phyloP scores from a whole-genome alignment of 2,329 filamentous ascomycete species.

The Fusarium palustre region DNA sequence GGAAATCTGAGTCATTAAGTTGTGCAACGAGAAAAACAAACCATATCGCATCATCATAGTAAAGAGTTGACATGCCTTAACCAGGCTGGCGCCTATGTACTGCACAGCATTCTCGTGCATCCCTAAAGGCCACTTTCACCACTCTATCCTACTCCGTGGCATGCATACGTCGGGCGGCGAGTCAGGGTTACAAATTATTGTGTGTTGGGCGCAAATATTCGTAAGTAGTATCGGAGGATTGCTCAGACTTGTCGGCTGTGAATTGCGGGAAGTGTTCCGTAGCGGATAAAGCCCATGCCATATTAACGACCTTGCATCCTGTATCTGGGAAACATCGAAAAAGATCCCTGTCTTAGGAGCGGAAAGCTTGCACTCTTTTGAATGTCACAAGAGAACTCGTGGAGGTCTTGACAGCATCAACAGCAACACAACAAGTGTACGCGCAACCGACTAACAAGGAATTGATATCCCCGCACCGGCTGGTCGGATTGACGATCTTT shows the following conservation, averaged over 20 bases:
- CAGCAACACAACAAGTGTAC: constrained; percentile 9
- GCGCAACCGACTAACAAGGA: constrained; percentile 32
- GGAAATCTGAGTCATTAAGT: constrained; percentile 24
- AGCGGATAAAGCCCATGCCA: constrained; percentile 9
- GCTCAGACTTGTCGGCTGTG: constrained; percentile 10
- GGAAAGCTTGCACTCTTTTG: constrained; percentile 18
- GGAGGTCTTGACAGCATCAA: constrained; percentile 9
- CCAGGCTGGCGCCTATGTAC: constrained; percentile 44
- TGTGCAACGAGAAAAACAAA: constrained; percentile 31
- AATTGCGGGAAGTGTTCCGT: constrained; percentile 27
- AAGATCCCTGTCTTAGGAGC: constrained; percentile 29
- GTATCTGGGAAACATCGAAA: constrained; percentile 35
- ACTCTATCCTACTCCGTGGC: background rate
- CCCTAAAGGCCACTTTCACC: background rate
- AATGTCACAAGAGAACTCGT: constrained; percentile 27
- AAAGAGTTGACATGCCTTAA: constrained; percentile 14
- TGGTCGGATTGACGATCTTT: constrained; percentile 40
- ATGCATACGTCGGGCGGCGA: background rate
- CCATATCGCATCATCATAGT: constrained; percentile 33
- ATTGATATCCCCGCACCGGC: constrained; percentile 38
- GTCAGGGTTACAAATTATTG: background rate
- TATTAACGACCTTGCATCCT: constrained; percentile 18
- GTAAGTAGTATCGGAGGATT: background rate
- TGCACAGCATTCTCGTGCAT: constrained; percentile 2
- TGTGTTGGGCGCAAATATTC: background rate